Percentiles rank a stretch among this genome's conserved stretches.
phyloP scores from a whole-genome alignment of 768 basidiomycete genomes.

The Gymnopilus junonius region DNA sequence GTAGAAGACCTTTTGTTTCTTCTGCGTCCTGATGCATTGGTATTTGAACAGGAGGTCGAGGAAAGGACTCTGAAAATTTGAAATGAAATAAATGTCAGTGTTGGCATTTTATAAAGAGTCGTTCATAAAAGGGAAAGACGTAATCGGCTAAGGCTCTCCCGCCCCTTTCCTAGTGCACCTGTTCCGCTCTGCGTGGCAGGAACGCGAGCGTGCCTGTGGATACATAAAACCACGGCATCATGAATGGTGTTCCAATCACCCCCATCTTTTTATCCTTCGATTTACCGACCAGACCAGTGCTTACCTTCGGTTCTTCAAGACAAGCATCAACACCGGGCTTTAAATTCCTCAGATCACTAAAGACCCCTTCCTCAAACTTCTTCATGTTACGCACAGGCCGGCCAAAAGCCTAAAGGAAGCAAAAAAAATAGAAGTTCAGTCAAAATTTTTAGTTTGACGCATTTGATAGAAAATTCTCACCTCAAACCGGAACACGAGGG shows the following conservation, averaged over 20 bases:
- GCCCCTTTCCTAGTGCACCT: neutral
- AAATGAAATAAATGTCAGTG: conserved; percentile 5
- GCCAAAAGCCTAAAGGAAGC: conserved; percentile 64
- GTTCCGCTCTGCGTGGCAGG: neutral
- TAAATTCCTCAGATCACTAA: conserved; percentile 89
- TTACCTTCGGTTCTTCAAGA: conserved; percentile 94
- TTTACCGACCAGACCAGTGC: conserved; percentile 18
- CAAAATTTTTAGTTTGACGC: neutral
- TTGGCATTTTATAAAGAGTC: conserved; percentile 9
- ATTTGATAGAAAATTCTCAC: conserved; percentile 35
- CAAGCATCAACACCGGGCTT: conserved; percentile 94
- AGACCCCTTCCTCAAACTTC: conserved; percentile 97
- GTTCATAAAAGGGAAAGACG: neutral
- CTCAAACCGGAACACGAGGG: conserved; percentile 93
- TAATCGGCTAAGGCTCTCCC: neutral
- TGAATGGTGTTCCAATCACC: neutral
- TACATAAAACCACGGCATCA: neutral
- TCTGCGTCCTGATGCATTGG: conserved; percentile 96
- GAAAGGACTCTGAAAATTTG: conserved; percentile 73
- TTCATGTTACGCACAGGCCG: conserved; percentile 92
- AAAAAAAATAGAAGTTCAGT: conserved; percentile 7
- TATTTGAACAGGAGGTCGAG: conserved; percentile 94
- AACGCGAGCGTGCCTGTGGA: neutral
- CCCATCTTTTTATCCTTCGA: neutral
- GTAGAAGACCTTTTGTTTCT: conserved; percentile 99